These are phyloP conservation scores for Penicillium arizonense DNA, from an alignment of 495 filamentous ascomycete species.

Conservation along the genomic window DNA sequence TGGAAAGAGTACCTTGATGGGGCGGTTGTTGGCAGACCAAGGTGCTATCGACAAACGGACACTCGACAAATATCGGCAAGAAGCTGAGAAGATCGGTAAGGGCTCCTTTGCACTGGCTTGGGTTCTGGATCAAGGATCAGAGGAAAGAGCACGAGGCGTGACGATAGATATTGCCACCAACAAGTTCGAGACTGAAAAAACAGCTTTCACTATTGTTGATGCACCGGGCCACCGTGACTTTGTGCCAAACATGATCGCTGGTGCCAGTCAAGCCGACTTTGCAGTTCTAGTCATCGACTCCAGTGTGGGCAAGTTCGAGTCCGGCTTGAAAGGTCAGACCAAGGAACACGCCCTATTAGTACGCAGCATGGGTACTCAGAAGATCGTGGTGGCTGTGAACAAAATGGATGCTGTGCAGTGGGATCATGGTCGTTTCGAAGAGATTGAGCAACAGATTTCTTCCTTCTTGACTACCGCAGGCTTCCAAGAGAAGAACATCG, in stretches of 20 bases:
- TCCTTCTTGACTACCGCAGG: conserved; percentile 80
- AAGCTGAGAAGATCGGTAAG: conserved; percentile 90
- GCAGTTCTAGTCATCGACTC: conserved; percentile 94
- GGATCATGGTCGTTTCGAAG: conserved; percentile 76
- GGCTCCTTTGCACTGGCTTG: conserved; percentile 94
- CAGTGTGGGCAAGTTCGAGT: conserved; percentile 83
- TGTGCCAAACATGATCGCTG: conserved; percentile 98
- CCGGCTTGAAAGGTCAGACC: conserved; percentile 89
- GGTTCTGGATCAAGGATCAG: conserved; percentile 87
- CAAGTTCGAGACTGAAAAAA: conserved; percentile 84
- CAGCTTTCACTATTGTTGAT: conserved; percentile 90
- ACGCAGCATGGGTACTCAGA: conserved; percentile 87
- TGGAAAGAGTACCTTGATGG: conserved; percentile 97
- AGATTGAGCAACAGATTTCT: conserved; percentile 79
- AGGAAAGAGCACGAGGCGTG: conserved; percentile 86
- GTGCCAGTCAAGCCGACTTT: conserved; percentile 93
- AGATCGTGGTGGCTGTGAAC: conserved; percentile 87
- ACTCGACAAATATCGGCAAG: conserved; percentile 80
- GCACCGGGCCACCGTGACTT: conserved; percentile 94
- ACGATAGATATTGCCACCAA: conserved; percentile 97
- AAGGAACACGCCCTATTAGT: conserved; percentile 89
- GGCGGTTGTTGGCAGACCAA: conserved; percentile 84
- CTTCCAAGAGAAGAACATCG: conserved; percentile 74
- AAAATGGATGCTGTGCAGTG: conserved; percentile 87
- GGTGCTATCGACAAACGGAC: conserved; percentile 84